Evolutionary conservation across 2,329 filamentous ascomycete species (phyloP).

Genomic region (Raffaelea albimanens): DNA sequence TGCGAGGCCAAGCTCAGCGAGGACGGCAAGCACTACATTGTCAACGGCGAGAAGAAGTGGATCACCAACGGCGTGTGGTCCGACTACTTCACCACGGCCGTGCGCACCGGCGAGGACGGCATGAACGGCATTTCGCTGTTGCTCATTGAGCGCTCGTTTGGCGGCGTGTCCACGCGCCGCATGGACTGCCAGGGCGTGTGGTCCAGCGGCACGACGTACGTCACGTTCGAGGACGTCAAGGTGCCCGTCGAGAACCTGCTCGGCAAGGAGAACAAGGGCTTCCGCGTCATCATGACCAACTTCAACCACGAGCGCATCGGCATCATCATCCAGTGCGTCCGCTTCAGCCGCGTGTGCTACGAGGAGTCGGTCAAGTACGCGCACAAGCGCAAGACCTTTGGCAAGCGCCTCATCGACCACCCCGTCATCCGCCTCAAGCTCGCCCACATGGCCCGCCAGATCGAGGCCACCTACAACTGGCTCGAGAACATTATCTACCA

Average conservation of each 20-base stretch:
- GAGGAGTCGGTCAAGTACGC: constrained; percentile 95
- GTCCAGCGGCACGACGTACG: constrained; percentile 90
- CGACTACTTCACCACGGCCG: constrained; percentile 96
- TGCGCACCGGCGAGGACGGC: constrained; percentile 76
- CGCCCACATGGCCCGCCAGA: constrained; percentile 95
- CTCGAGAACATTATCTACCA: constrained; percentile 93
- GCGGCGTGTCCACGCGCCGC: constrained; percentile 81
- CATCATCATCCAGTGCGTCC: constrained; percentile 94
- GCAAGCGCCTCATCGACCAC: constrained; percentile 93
- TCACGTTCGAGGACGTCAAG: constrained; percentile 98
- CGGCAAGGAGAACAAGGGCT: constrained; percentile 96
- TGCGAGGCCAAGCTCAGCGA: constrained; percentile 92
- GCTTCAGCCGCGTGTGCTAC: constrained; percentile 94
- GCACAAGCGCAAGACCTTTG: constrained; percentile 93
- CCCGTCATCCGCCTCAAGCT: constrained; percentile 96
- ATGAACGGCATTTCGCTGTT: constrained; percentile 91
- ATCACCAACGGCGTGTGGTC: constrained; percentile 96
- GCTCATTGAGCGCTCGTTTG: constrained; percentile 76
- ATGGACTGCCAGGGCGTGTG: constrained; percentile 99
- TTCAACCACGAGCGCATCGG: constrained; percentile 99
- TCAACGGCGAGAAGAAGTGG: constrained; percentile 99
- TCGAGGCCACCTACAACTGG: constrained; percentile 96
- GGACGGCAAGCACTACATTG: constrained; percentile 97
- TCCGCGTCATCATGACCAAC: constrained; percentile 99
- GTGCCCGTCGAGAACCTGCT: constrained; percentile 98